phyloP scores from a whole-genome alignment of 2,329 filamentous ascomycete genomes.

The Aspergillus felis region DNA sequence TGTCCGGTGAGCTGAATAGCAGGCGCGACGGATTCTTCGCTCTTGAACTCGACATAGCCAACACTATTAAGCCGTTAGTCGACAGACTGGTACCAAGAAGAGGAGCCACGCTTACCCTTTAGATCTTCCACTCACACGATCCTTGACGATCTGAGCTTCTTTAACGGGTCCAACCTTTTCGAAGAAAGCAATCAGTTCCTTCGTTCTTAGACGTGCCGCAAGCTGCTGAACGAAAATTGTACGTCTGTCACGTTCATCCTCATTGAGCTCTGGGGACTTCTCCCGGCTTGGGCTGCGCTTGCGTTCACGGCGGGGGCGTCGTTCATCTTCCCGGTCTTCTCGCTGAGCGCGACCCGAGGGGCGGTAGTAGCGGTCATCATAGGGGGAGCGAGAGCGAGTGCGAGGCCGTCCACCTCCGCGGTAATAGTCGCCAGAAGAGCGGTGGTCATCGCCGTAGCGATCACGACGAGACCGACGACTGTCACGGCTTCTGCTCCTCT shows the following conservation, averaged over 20 bases:
- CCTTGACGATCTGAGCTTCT: conserved; percentile 97
- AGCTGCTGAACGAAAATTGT: conserved; percentile 99
- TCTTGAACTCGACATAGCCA: conserved; percentile 98
- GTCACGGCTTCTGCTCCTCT: conserved; percentile 73
- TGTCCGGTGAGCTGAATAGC: conserved; percentile 98
- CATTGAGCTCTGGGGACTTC: conserved; percentile 67
- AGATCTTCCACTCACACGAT: conserved; percentile 90
- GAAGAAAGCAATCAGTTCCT: conserved; percentile 91
- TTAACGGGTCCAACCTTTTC: conserved; percentile 92
- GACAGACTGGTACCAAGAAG: conserved; percentile 1
- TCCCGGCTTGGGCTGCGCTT: conserved; percentile 42
- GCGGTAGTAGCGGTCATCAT: conserved; percentile 56
- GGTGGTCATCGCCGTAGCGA: conserved; percentile 54
- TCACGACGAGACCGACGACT: conserved; percentile 70
- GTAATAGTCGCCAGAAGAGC: conserved; percentile 66
- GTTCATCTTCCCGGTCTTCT: conserved; percentile 46
- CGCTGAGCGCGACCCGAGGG: conserved; percentile 47
- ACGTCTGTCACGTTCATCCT: conserved; percentile 93
- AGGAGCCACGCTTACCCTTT: conserved; percentile 69
- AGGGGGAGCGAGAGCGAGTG: conserved; percentile 69
- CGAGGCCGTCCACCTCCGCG: conserved; percentile 61
- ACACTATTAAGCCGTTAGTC: conserved; percentile 58
- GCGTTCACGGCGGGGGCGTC: conserved; percentile 50
- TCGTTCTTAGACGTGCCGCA: conserved; percentile 85
- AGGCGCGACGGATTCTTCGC: conserved; percentile 87